These are phyloP conservation scores for Talaromyces sp. DNA, from an alignment of 2,329 filamentous ascomycete genomes.

Conservation along the genomic window DNA sequence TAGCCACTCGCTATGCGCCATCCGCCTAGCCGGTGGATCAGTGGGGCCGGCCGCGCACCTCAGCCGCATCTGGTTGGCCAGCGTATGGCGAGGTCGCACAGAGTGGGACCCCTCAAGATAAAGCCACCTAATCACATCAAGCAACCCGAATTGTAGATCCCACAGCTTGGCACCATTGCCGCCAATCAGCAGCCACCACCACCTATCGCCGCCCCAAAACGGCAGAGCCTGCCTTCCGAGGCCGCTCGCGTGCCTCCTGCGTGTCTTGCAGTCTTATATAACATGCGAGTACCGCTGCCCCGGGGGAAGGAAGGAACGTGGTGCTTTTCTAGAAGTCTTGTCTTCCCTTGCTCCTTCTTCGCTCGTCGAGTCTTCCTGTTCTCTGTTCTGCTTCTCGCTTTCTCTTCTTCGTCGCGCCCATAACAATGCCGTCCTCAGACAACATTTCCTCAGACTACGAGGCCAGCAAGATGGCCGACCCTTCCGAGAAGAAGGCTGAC, in stretches of 20 bases:
- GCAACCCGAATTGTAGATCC: neutral
- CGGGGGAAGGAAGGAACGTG: neutral
- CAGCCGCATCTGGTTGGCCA: neutral
- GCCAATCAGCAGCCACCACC: neutral
- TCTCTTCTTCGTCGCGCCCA: neutral
- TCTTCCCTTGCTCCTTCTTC: neutral
- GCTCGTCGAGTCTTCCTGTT: neutral
- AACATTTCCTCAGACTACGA: slow-evolving; percentile 11
- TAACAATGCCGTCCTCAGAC: slow-evolving; percentile 4
- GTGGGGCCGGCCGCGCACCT: neutral
- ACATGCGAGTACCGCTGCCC: too few species aligned
- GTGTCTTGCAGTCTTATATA: neutral
- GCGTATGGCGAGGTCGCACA: too few species aligned
- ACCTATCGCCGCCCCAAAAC: neutral
- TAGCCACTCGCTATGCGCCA: neutral
- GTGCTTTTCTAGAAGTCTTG: neutral
- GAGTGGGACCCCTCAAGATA: neutral
- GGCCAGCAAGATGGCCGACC: neutral
- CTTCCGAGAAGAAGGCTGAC: slow-evolving; percentile 1
- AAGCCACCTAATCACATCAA: neutral
- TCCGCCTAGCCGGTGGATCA: neutral
- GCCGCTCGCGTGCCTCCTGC: neutral
- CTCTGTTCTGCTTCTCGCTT: neutral
- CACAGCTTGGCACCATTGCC: neutral
- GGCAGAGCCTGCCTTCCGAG: neutral